Evolutionary conservation across 139 green algal genomes (phyloP).

Genomic region (Diplosphaera chodatii): DNA sequence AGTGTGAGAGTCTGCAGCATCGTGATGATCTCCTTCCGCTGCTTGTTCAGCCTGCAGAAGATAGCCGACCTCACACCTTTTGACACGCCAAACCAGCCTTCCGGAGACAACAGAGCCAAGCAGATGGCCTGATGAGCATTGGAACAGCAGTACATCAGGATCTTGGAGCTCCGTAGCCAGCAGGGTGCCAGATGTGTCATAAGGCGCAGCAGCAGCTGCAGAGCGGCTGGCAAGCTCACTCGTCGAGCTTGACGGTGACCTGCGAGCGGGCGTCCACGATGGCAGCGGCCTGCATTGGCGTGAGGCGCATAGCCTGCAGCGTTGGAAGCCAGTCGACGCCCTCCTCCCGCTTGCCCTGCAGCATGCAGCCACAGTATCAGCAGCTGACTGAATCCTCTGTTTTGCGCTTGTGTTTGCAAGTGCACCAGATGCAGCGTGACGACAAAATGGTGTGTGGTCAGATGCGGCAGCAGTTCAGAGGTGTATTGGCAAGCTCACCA

Average conservation of each 20-base stretch:
- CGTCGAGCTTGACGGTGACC: not conserved
- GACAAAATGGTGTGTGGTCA: no score
- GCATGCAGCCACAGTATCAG: no score
- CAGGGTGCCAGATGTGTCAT: not conserved
- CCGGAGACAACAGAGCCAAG: no score
- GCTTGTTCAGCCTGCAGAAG: not conserved
- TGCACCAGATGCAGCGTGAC: no score
- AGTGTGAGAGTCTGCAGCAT: not conserved
- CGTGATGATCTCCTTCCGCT: not conserved
- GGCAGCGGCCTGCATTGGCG: not conserved
- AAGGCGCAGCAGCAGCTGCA: not conserved
- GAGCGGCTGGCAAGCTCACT: not conserved
- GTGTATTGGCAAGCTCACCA: not conserved
- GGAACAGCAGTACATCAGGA: no score
- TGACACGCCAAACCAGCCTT: no score
- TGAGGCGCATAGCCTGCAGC: not conserved
- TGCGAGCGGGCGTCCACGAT: not conserved
- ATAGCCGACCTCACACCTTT: no score
- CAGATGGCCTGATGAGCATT: no score
- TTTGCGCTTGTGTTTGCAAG: no score
- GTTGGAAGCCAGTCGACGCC: not conserved
- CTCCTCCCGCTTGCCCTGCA: not conserved
- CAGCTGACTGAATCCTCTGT: no score
- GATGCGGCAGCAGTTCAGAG: no score
- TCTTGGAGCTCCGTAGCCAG: no score